Base-by-base conservation (phyloP, 108 stramenopile species). In the Discostella pseudostelligera region DNA sequence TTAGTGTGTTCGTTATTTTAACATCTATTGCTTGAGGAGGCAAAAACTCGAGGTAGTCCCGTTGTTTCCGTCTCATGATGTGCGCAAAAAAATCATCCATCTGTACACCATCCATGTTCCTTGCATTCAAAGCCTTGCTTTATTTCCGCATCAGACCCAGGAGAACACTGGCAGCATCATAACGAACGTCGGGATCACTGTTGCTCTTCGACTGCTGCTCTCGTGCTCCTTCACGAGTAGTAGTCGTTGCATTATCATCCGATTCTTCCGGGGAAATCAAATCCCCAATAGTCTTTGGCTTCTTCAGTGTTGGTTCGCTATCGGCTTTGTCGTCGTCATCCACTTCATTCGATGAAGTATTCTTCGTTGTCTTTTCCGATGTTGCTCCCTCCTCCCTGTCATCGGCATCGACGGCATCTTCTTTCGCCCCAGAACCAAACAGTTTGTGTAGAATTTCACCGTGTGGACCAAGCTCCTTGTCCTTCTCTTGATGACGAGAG, bases 141-240 rank as follows among this genome's bases (percentile, higher is more conserved):
- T 48, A 62, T 48, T 35, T 62, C 4, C 32, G 29, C 61, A 62
- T 62, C 46, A 62, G 32, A 25, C 47, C 45, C 46, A 62, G 32
- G 11, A 62, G 46, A 62, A 62, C 61, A 35, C 46, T 62, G 14
- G 29, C 61, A 48, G 59, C 59, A 22, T 25, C 42, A 6, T 20
- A 22, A 25, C 42, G 59, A 20, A 13, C 59, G 42, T 60, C 59
- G 26, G 26, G 0, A 6, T 6, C 50, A 51, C 9, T 11, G 12
- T 43, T 11, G 12, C n/a, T 43, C 14, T 43, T 16, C 2, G 42
- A 43, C 42, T 1, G 42, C n/a, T 43, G n/a, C n/a, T n/a, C n/a
- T n/a, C n/a, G n/a, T 43, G 42, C 42, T 43, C 10, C 32, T 32
- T 32, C 32, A 32, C 32, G 32, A 32, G 32, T 47, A 17, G 46